Evolutionary conservation across 2,329 filamentous ascomycete species (phyloP), one percentile per base, ranked within the genome.

Genomic region (Talaromyces sp.): DNA sequence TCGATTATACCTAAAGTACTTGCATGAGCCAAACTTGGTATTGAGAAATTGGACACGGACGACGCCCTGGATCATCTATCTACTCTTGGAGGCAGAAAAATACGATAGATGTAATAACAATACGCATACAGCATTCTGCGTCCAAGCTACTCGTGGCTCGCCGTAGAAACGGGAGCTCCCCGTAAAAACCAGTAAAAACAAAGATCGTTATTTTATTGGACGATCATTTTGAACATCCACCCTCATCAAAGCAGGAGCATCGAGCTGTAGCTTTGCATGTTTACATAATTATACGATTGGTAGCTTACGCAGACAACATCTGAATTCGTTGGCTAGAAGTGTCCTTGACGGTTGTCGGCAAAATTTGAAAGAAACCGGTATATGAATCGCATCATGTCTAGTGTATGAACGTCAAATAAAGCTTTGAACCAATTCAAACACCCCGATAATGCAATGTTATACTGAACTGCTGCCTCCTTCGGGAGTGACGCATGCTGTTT

Each of bases 401-500:
- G 19, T 43, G 39, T 56, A 63, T 63, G 61, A 63, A 33, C 48
- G 37, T 47, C 52, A 24, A 57, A 14, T 10, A 43, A 43, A 57
- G 39, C 61, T 56, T 47, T 63, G 24, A 57, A 63, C 19, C 39
- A 59, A 27, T 24, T 45, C 43, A 33, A 16, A 39, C 11, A 58
- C 10, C 41, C 27, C 24, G 62, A 66, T 61, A 63, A 98, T 98
- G 94, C 94, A 98, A 87, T 96, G 92, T 84, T 98, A 98, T 82
- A 93, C 92, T 75, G 95, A 99, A 84, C 85, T 99, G 77, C 88
- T 92, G 77, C 91, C 94, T 82, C 93, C 95, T 63, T 96, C 93
- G 77, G 93, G 93, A 76, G 93, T 98, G 80, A 93, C 92, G 73
- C 90, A 97, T 81, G 92, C 93, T 69, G 81, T 97, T 73, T 86